Evolutionary conservation across 2,329 filamentous ascomycete genomes (phyloP).

Genomic region (Scolecobasidium constrictum): DNA sequence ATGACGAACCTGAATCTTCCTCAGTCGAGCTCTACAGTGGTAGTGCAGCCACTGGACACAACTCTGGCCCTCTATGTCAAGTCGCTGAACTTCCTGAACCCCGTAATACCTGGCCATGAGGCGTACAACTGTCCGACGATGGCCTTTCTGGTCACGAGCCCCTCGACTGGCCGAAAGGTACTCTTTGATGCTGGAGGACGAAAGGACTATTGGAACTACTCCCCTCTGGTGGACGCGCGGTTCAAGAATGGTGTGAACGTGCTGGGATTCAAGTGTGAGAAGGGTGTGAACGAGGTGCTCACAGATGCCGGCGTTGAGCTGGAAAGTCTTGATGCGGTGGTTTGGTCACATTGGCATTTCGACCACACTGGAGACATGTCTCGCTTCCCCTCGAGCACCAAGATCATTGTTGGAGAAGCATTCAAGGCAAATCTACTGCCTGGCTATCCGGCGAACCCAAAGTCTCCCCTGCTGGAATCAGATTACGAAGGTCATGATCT

Average conservation of each 20-base stretch:
- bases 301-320: constrained; percentile 20
- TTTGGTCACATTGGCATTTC: constrained; percentile 24
- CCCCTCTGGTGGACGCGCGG: constrained; percentile 19
- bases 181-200: constrained; percentile 38
- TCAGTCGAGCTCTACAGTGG: neutral
- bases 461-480: constrained; percentile 15
- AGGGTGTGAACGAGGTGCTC: constrained; percentile 31
- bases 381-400: constrained; percentile 34
- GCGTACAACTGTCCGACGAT: constrained; percentile 29
- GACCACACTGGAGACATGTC: constrained; percentile 44
- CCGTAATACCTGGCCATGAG: constrained; percentile 27
- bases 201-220: constrained; percentile 34
- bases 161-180: constrained; percentile 25
- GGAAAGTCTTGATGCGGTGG: neutral
- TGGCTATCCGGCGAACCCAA: constrained; percentile 30
- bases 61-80: constrained; percentile 1
- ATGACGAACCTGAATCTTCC: no score
- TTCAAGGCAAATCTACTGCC: constrained; percentile 37
- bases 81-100: constrained; percentile 22
- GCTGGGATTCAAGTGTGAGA: constrained; percentile 29
- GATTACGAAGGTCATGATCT: constrained; percentile 15
- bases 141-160: constrained; percentile 39
- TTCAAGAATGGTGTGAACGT: constrained; percentile 18
- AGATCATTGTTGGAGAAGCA: constrained; percentile 42
- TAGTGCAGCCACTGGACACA: constrained; percentile 1